These are phyloP conservation scores for Hygrophorus pudorinus DNA, from an alignment of 768 basidiomycete genomes.

Conservation along the genomic window DNA sequence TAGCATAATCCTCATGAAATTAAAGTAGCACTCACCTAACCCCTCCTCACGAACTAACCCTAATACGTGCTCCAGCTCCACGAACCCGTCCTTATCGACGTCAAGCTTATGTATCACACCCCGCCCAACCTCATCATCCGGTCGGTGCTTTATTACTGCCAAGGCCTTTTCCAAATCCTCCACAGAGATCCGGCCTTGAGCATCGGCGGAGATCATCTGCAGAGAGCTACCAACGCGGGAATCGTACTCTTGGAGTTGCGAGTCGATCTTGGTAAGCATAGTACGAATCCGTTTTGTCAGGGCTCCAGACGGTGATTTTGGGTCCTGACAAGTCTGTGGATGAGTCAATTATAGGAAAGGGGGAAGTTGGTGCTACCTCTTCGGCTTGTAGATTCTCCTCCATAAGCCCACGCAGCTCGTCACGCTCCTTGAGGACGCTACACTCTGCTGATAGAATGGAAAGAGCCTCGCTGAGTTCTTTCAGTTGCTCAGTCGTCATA, in stretches of 20 bases:
- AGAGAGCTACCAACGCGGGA: slow-evolving; percentile 73
- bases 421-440: slow-evolving; percentile 90
- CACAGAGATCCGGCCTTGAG: slow-evolving; percentile 82
- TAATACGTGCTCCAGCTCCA: slow-evolving; percentile 90
- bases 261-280: slow-evolving; percentile 94
- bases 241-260: slow-evolving; percentile 89
- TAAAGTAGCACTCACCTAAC: slow-evolving; percentile 38
- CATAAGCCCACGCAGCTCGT: slow-evolving; percentile 86
- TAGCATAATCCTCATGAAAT: not conserved
- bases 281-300: slow-evolving; percentile 90
- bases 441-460: slow-evolving; percentile 89
- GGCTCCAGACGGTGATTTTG: slow-evolving; percentile 74
- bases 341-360: slow-evolving; percentile 5
- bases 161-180: slow-evolving; percentile 86
- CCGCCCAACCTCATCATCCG: slow-evolving; percentile 81
- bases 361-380: slow-evolving; percentile 41
- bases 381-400: slow-evolving; percentile 87
- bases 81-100: slow-evolving; percentile 91
- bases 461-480: slow-evolving; percentile 87
- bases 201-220: slow-evolving; percentile 78
- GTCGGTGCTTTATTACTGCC: slow-evolving; percentile 87
- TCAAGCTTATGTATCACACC: slow-evolving; percentile 89
- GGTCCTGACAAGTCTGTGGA: slow-evolving; percentile 35
- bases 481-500: slow-evolving; percentile 94
- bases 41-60: slow-evolving; percentile 85